Conservation (phyloP, 2,329 filamentous ascomycete species). For the Diplodia corticola region DNA sequence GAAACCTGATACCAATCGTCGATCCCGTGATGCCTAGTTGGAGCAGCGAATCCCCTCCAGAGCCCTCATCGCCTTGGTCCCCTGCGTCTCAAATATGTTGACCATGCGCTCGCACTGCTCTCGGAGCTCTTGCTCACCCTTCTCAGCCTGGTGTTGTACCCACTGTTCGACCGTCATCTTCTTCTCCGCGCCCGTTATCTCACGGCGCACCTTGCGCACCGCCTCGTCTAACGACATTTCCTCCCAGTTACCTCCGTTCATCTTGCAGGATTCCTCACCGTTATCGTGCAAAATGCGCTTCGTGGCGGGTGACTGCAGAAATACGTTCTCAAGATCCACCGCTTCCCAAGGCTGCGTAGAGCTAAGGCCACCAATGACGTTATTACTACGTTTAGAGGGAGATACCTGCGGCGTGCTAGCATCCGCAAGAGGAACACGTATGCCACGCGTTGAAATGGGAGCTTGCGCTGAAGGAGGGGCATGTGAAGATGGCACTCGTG, state of each 20-base stretch:
- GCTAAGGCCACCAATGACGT: conserved; percentile 50
- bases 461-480: conserved; percentile 24
- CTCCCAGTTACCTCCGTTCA: conserved; percentile 26
- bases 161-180: conserved; percentile 93
- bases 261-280: conserved; percentile 28
- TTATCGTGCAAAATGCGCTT: conserved; percentile 26
- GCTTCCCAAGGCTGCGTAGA: conserved; percentile 67
- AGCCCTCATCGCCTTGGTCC: conserved; percentile 71
- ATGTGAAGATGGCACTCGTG: conserved; percentile 51
- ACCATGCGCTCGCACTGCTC: conserved; percentile 83
- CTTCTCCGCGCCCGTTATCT: conserved; percentile 74
- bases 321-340: conserved; percentile 73
- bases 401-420: conserved; percentile 41
- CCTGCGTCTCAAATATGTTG: conserved; percentile 78
- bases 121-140: conserved; percentile 77
- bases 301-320: conserved; percentile 49
- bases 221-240: conserved; percentile 36
- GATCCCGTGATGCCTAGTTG: conserved; percentile 6
- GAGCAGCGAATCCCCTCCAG: conserved; percentile 67
- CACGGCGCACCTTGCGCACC: conserved; percentile 55
- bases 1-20: neutral
- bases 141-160: conserved; percentile 77
- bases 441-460: conserved; percentile 12
- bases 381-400: conserved; percentile 44
- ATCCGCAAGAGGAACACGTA: conserved; percentile 40